Percentiles rank a stretch among this genome's conserved stretches.
phyloP scores from a whole-genome alignment of 2,329 filamentous ascomycete genomes.

The Colletotrichum coccodes region DNA sequence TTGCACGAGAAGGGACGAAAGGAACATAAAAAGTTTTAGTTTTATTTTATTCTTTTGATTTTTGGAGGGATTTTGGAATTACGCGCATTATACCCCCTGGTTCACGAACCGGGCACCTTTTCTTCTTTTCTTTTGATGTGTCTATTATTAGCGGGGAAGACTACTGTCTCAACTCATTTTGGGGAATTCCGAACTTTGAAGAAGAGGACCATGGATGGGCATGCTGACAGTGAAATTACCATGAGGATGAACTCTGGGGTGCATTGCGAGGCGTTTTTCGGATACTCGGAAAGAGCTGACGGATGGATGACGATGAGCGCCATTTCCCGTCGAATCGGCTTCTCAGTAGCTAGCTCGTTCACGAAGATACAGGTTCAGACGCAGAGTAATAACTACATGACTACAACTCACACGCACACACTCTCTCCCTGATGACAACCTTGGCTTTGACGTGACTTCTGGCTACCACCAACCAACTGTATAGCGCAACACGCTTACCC shows the following conservation, averaged over 20 bases:
- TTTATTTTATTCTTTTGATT: neutral
- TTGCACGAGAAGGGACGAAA: neutral
- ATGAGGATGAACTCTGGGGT: neutral
- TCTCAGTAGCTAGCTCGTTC: slow-evolving; percentile 18
- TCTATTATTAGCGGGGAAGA: neutral
- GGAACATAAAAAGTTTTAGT: slow-evolving; percentile 24
- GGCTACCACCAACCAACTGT: too few species aligned
- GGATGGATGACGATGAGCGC: neutral
- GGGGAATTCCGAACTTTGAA: neutral
- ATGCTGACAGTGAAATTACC: neutral
- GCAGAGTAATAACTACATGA: neutral
- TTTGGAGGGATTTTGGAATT: neutral
- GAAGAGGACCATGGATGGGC: neutral
- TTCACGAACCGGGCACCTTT: slow-evolving; percentile 13
- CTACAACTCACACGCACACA: neutral
- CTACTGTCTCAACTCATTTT: neutral
- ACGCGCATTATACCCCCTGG: slow-evolving; percentile 33
- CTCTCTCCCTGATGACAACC: neutral
- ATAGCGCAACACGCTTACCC: neutral
- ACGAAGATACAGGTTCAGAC: neutral
- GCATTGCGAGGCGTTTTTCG: slow-evolving; percentile 22
- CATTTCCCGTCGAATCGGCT: slow-evolving; percentile 2
- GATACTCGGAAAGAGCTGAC: neutral
- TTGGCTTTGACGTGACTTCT: neutral
- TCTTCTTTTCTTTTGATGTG: neutral